These are phyloP conservation scores for Letharia columbiana DNA, from an alignment of 495 filamentous ascomycete species.

Conservation along the genomic window DNA sequence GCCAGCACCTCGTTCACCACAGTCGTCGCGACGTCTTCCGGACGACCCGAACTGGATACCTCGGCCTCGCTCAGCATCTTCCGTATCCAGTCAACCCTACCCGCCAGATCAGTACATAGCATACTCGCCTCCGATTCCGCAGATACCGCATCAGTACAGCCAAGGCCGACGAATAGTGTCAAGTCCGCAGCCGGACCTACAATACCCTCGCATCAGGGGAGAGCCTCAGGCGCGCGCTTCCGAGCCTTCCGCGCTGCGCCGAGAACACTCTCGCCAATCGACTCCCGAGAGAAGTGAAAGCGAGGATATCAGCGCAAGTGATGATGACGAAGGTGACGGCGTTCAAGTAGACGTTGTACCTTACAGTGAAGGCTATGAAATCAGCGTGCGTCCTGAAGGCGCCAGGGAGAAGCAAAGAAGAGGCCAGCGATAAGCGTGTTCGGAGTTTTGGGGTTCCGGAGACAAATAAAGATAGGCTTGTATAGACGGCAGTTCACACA, in stretches of 20 bases:
- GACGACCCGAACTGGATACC: conserved; percentile 43
- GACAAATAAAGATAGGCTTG: not conserved
- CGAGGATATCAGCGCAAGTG: conserved; percentile 23
- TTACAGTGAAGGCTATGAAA: conserved; percentile 18
- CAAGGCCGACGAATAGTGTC: conserved; percentile 27
- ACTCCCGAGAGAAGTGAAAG: conserved; percentile 24
- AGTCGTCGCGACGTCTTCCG: conserved; percentile 33
- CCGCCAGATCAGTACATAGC: conserved; percentile 29
- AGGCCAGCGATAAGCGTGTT: conserved; percentile 6
- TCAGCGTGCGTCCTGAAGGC: conserved; percentile 13
- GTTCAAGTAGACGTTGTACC: conserved; percentile 30
- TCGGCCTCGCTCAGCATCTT: conserved; percentile 34
- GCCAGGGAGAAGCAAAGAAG: conserved; percentile 11
- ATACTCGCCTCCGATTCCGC: conserved; percentile 27
- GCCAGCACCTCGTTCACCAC: conserved; percentile 25
- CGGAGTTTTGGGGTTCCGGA: conserved; percentile 11
- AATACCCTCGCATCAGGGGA: conserved; percentile 17
- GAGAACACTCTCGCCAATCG: conserved; percentile 23
- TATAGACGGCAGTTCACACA: not conserved
- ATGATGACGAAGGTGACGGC: conserved; percentile 30
- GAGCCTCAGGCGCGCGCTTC: conserved; percentile 21
- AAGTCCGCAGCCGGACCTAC: conserved; percentile 24
- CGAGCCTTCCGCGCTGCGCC: conserved; percentile 27
- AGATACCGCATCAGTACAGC: conserved; percentile 28
- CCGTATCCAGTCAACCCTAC: conserved; percentile 28